Evolutionary conservation across 2,329 filamentous ascomycete genomes (phyloP).

Genomic region (Alternaria burnsii): DNA sequence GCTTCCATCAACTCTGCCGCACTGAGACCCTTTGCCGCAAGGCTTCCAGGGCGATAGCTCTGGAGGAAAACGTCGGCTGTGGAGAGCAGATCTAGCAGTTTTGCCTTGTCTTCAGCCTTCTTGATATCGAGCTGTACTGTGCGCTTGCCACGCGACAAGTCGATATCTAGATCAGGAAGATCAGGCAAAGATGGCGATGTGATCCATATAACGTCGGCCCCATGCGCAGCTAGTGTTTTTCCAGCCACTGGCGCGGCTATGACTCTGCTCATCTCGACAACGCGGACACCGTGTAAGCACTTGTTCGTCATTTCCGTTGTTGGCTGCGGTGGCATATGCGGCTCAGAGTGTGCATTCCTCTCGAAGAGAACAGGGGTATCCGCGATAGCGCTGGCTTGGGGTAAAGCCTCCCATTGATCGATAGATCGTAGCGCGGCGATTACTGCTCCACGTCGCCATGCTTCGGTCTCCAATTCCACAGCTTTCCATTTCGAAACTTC

Average conservation of each 20-base stretch:
- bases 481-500: constrained; percentile 54
- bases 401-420: constrained; percentile 60
- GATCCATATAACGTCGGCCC: constrained; percentile 59
- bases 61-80: constrained; percentile 64
- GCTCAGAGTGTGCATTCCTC: constrained; percentile 39
- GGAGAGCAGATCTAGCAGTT: constrained; percentile 54
- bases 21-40: constrained; percentile 56
- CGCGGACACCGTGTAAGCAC: constrained; percentile 54
- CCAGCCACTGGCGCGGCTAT: constrained; percentile 58
- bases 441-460: constrained; percentile 53
- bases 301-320: constrained; percentile 19
- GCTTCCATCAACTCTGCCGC: constrained; percentile 48
- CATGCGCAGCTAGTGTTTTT: constrained; percentile 54
- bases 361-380: constrained; percentile 59
- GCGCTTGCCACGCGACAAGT: constrained; percentile 59
- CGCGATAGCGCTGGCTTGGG: constrained; percentile 57
- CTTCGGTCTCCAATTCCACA: constrained; percentile 60
- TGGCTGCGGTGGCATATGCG: constrained; percentile 14
- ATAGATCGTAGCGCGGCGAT: constrained; percentile 62
- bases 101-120: constrained; percentile 50
- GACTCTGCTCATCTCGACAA: constrained; percentile 54
- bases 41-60: constrained; percentile 61
- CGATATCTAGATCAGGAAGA: constrained; percentile 51
- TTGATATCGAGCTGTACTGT: constrained; percentile 60
- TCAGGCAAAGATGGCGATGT: constrained; percentile 56